Evolutionary conservation across 352 stramenopile species (phyloP), one percentile per base, ranked within the genome.

Genomic region (Pythium rhizo-oryzae): DNA sequence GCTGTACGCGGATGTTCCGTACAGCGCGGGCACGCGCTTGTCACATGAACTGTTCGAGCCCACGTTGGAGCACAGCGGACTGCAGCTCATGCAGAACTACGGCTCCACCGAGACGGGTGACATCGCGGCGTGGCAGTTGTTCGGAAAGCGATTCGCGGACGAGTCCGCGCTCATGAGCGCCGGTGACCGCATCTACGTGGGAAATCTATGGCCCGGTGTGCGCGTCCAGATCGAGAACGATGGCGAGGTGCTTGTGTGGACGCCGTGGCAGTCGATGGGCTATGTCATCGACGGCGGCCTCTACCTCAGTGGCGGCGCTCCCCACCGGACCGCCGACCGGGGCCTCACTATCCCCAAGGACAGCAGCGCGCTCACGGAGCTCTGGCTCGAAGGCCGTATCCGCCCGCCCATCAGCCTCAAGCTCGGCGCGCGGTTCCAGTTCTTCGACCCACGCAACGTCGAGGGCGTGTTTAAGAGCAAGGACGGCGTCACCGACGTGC

Each of bases 1-100:
- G 33, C 77, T 96, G 33, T 67, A 90, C 69, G 82, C 72, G 15
- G 85, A 95, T 37, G 73, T 93, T 41, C 67, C 87, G 7, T 96
- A 89, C 62, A 92, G 81, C 50, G 89, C 89, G 37, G 89, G 89
- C 0, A 87, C 78, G 21, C 76, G 77, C 12, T 69, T 96, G n/a
- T 76, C 81, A 5, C 51, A 72, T 9, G 58, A 79, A 50, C 69
- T 96, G 21, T 90, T 92, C 52, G 39, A 73, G 35, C 78, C 69
- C 44, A 86, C 91, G 39, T 62, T 67, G 7, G 63, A 79, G 43
- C 66, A 88, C 18, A 94, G 80, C 52, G 86, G 85, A 18, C 67
- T 95, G 23, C 51, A 61, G 18, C 37, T 96, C 54, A 87, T 94
- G 75, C 89, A 96, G 56, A 96, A 95, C 72, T 96, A 96, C 57